Evolutionary conservation across 2,329 filamentous ascomycete species (phyloP).

Genomic region (Balansia obtecta): DNA sequence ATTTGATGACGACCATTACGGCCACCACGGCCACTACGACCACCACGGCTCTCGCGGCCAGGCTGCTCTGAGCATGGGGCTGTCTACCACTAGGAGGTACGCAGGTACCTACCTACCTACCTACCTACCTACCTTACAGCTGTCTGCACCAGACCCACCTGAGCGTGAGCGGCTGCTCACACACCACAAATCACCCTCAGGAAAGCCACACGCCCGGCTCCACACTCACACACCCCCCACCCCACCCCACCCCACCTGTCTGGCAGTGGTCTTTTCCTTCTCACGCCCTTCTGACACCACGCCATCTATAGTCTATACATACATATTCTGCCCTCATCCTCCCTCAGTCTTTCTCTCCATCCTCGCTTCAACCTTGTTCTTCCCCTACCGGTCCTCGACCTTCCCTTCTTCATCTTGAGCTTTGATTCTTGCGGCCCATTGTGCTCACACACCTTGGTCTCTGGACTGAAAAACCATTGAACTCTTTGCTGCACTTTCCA

Average conservation of each 20-base stretch:
- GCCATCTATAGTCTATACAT: slow-evolving; percentile 3
- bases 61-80: no score
- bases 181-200: slow-evolving; percentile 3
- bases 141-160: no score
- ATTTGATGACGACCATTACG: not conserved
- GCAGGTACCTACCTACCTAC: no score
- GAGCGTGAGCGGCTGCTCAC: not conserved
- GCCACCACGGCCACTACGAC: no score
- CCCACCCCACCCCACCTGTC: not conserved
- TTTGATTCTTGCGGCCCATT: not conserved
- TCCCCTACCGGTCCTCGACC: not conserved
- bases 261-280: not conserved
- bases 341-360: slow-evolving; percentile 1
- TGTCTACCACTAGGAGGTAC: no score
- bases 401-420: not conserved
- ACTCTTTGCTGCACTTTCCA: not conserved
- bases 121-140: no score
- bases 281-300: slow-evolving; percentile 2
- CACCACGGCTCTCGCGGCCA: not conserved
- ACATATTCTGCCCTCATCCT: slow-evolving; percentile 13
- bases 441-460: not conserved
- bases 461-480: not conserved
- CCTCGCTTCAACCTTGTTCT: slow-evolving; percentile 3
- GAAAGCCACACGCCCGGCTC: not conserved
- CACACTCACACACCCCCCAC: not conserved